Base-by-base conservation (phyloP, 2,329 filamentous ascomycete species). In the Microsporum canis region DNA sequence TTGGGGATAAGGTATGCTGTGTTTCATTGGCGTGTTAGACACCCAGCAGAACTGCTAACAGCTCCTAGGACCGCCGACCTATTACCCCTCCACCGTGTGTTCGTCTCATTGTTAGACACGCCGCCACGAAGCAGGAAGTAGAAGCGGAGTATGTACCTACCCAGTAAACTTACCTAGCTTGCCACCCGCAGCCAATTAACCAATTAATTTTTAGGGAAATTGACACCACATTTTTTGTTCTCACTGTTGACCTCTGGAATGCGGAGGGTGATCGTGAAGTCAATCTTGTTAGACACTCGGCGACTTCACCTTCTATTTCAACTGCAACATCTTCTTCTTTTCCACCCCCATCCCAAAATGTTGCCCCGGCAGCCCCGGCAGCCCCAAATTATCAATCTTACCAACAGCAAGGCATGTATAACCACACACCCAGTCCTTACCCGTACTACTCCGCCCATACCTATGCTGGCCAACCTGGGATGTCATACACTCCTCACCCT, bases 11-110 rank as follows among this genome's bases (percentile, higher is more conserved):
- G 82, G 89, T 94, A 76, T 61, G 27, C 39, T 14, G 8, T 31
- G 27, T 34, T 27, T 12, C 14, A 3, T 23, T 57, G 29, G 17
- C 14, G n/a, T 49, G 5, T 38, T n/a, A 41, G 39, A 17, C 33
- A 23, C 36, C 10, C 14, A 41, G 14, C 10, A 23, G 33, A 2
- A 38, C 34, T 8, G 10, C 31, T 57, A 23, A 57, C 55, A 12
- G 14, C 14, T 56, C 55, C 63, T 69, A 95, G 88, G 94, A 99
- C 74, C 88, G 94, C 66, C 84, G 94, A 65, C 94, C 94, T 31
- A 96, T 99, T 68, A 97, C 94, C 33, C 92, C 94, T 12, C 94
- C 94, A 27, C 92, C 94, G 2, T 96, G 92, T 73, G 88, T 97
- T 59, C 84, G 88, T 65, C 82, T 97, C 10, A 80, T 94, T 43